These are phyloP conservation scores for Suillus sp. DNA, from an alignment of 768 basidiomycete genomes.

Conservation along the genomic window DNA sequence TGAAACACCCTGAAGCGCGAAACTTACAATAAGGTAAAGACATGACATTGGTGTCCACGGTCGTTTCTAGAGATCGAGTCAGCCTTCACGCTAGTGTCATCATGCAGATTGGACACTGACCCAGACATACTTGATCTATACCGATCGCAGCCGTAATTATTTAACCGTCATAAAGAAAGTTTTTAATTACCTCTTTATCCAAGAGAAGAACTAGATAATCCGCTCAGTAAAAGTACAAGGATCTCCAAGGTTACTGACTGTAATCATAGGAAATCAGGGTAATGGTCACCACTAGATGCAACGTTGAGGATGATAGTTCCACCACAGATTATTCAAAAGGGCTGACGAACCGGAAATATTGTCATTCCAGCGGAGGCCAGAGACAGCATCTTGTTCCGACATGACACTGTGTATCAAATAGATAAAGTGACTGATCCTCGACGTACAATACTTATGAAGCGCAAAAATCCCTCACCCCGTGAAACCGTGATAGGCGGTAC, in stretches of 20 bases:
- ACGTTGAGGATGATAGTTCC: background rate
- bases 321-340: background rate
- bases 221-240: background rate
- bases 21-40: background rate
- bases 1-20: background rate
- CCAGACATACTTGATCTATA: background rate
- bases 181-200: background rate
- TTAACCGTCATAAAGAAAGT: background rate
- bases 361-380: background rate
- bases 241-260: background rate
- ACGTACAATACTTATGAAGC: background rate
- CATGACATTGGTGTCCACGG: background rate
- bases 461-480: background rate
- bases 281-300: background rate
- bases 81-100: background rate
- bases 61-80: background rate
- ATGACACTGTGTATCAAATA: background rate
- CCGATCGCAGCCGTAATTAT: background rate
- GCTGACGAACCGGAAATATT: background rate
- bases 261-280: constrained; percentile 1
- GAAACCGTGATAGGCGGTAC: background rate
- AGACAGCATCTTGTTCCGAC: background rate
- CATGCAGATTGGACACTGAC: background rate
- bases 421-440: background rate
- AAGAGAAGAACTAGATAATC: constrained; percentile 1